A percentile compares a stretch with the other conserved stretches of the same genome.
phyloP scores from a whole-genome alignment of 2,329 filamentous ascomycete species.

The Chalaropsis thielavioides region DNA sequence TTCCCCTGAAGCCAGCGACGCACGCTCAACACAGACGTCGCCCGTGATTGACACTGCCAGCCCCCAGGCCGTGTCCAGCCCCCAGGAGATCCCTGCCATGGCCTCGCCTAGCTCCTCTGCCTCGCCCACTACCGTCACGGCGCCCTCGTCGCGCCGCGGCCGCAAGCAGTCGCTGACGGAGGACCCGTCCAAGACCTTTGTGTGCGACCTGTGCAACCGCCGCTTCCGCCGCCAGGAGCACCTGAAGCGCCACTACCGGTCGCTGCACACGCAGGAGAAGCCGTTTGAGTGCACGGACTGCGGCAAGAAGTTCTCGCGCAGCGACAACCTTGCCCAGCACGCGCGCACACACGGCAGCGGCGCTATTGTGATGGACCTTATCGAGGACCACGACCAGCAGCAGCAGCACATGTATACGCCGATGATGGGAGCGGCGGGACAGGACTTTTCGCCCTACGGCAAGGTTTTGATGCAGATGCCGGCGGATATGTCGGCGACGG shows the following conservation, averaged over 20 bases:
- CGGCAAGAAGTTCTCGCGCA: constrained; percentile 97
- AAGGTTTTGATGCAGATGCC: constrained; percentile 72
- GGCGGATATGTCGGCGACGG: constrained; percentile 40
- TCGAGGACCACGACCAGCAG: constrained; percentile 50
- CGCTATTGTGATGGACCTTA: constrained; percentile 78
- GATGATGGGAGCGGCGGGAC: constrained; percentile 30
- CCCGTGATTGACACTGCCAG: not conserved
- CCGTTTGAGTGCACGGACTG: constrained; percentile 96
- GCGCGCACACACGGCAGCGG: constrained; percentile 83
- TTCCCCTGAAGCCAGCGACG: constrained; percentile 19
- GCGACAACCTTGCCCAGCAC: constrained; percentile 93
- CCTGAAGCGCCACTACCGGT: constrained; percentile 95
- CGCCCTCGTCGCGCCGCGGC: constrained; percentile 72
- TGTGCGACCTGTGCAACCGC: constrained; percentile 89
- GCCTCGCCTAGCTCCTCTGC: constrained; percentile 26
- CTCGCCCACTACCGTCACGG: constrained; percentile 29
- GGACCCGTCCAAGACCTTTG: constrained; percentile 95
- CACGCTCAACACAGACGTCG: not conserved
- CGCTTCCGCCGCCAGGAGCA: constrained; percentile 97
- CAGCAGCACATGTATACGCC: constrained; percentile 26
- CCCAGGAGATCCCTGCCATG: constrained; percentile 24
- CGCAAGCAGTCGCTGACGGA: constrained; percentile 98
- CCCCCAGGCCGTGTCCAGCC: not conserved
- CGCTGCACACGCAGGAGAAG: constrained; percentile 96
- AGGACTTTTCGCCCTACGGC: constrained; percentile 55